A percentile compares a stretch with the other conserved stretches of the same genome.
These are phyloP conservation scores for Pyrus betulifolia DNA, from an alignment of 306 rosid species.

Conservation along the genomic window DNA sequence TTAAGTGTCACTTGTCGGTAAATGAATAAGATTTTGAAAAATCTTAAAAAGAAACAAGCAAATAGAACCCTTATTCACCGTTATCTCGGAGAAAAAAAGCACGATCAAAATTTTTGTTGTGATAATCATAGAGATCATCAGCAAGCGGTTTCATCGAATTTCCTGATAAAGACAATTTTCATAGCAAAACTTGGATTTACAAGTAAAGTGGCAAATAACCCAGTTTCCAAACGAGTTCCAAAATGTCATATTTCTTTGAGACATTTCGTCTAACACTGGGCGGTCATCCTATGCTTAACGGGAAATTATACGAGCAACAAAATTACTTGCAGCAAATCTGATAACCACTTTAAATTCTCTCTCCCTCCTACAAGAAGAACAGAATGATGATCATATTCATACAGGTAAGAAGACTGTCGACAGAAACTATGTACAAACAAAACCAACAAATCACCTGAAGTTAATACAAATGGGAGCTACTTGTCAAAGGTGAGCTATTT, in stretches of 20 bases:
- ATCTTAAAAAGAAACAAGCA: no score
- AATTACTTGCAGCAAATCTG: constrained; percentile 65
- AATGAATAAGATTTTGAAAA: no score
- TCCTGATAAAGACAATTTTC: not conserved
- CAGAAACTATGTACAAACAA: not conserved
- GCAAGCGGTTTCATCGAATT: not conserved
- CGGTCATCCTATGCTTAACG: not conserved
- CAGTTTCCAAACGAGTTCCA: not conserved
- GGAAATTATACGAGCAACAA: not conserved
- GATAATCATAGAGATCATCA: not conserved
- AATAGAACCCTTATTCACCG: no score
- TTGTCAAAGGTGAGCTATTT: no score
- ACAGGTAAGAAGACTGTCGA: not conserved
- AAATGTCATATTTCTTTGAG: not conserved
- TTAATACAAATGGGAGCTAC: not conserved
- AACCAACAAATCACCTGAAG: not conserved
- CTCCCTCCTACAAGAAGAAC: constrained; percentile 51
- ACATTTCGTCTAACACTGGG: not conserved
- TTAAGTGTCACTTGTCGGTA: rapidly evolving
- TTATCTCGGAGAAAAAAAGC: no score
- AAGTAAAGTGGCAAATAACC: not conserved
- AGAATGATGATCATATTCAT: not conserved
- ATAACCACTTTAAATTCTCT: constrained; percentile 74
- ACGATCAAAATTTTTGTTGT: no score
- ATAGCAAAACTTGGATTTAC: not conserved